These are phyloP conservation scores for Deuterostichococcus epilithicus DNA, from an alignment of 139 green algal species.

Conservation along the genomic window DNA sequence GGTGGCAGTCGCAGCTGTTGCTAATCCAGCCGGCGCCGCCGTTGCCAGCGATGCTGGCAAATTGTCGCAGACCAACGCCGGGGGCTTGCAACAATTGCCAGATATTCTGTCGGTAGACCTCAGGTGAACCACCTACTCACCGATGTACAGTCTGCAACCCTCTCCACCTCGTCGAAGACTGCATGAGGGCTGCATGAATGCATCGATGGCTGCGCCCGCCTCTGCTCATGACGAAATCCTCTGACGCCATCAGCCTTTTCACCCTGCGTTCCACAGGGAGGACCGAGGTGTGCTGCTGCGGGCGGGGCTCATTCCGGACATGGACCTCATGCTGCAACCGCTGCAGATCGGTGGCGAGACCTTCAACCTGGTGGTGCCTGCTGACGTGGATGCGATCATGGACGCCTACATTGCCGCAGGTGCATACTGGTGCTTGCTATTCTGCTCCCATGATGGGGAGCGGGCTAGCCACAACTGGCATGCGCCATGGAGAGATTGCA, in stretches of 20 bases:
- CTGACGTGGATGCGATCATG: constrained; percentile 66
- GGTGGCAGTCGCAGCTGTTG: too few species aligned
- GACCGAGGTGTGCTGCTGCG: background rate
- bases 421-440: constrained; percentile 7
- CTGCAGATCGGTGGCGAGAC: constrained; percentile 2
- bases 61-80: too few species aligned
- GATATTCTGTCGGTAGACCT: background rate
- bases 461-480: background rate
- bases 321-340: constrained; percentile 12
- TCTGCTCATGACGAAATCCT: too few species aligned
- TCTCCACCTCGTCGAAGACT: too few species aligned
- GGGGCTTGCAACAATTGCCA: background rate
- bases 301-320: background rate
- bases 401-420: constrained; percentile 69
- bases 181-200: too few species aligned
- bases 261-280: background rate
- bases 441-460: background rate
- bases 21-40: too few species aligned
- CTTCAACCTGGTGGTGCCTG: constrained; percentile 40
- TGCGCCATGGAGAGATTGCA: constrained; percentile 13
- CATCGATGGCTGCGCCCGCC: too few species aligned
- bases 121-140: background rate
- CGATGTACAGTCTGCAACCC: too few species aligned
- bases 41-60: too few species aligned
- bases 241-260: too few species aligned